phyloP scores from a whole-genome alignment of 177 flowering plant genomes.

The Vitis hybrid region DNA sequence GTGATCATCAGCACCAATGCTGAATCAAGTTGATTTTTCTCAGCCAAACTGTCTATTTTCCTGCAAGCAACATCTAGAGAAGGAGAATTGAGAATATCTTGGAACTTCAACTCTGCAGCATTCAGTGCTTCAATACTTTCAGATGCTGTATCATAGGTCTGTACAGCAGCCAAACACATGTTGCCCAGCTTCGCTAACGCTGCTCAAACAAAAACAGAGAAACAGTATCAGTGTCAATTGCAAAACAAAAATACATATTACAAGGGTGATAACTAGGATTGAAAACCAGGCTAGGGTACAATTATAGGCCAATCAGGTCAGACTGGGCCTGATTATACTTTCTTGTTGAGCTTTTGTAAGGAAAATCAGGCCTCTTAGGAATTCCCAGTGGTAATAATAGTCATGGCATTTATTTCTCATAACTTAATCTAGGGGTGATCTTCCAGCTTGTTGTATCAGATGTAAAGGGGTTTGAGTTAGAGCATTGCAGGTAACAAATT shows the following conservation, averaged over 20 bases:
- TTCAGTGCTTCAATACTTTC: slow-evolving; percentile 69
- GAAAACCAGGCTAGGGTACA: too few relatives aligned
- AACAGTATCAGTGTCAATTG: not conserved
- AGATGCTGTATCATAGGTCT: slow-evolving; percentile 74
- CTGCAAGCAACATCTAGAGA: slow-evolving; percentile 72
- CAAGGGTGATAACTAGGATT: not conserved
- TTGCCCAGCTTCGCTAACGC: slow-evolving; percentile 70
- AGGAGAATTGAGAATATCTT: slow-evolving; percentile 85
- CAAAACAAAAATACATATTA: not conserved
- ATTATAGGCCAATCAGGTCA: too few relatives aligned
- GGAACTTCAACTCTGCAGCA: slow-evolving; percentile 83
- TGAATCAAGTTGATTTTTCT: slow-evolving; percentile 82
- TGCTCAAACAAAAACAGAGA: slow-evolving; percentile 28
- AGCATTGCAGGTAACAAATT: too few relatives aligned
- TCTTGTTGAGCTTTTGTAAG: too few relatives aligned
- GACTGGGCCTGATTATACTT: too few relatives aligned
- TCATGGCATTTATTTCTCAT: too few relatives aligned
- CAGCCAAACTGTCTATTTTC: slow-evolving; percentile 83
- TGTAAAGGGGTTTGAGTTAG: too few relatives aligned
- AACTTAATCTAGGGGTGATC: too few relatives aligned
- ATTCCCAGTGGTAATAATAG: too few relatives aligned
- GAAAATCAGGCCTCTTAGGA: too few relatives aligned
- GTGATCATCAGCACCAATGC: slow-evolving; percentile 70
- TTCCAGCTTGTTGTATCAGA: too few relatives aligned
- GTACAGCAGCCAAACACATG: slow-evolving; percentile 70